These are phyloP conservation scores for Clarireedia monteithiana DNA, from an alignment of 2,329 filamentous ascomycete species.

Conservation along the genomic window DNA sequence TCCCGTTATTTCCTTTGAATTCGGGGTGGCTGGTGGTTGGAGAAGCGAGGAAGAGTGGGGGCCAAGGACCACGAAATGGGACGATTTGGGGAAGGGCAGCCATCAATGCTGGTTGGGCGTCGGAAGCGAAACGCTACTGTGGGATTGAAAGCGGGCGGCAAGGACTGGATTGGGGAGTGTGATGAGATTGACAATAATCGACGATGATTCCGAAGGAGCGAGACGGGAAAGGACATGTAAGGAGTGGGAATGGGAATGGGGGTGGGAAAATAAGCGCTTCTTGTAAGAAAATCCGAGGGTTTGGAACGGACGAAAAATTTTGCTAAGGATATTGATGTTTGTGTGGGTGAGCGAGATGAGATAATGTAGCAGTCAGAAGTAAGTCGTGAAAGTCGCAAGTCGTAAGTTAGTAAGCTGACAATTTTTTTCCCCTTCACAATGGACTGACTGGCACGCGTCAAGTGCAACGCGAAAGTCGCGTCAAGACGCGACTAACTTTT, in stretches of 20 bases:
- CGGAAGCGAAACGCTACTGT: conserved; percentile 2
- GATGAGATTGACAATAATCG: background rate
- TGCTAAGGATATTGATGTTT: background rate
- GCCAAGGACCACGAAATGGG: too few relatives aligned
- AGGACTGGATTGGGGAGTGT: background rate
- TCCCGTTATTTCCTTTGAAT: too few relatives aligned
- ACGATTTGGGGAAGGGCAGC: too few relatives aligned
- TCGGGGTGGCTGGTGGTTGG: too few relatives aligned
- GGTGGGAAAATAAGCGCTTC: too few relatives aligned
- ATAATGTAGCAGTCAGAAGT: too few relatives aligned
- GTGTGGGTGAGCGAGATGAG: background rate
- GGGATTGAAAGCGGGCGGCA: conserved; percentile 3
- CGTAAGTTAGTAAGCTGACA: background rate
- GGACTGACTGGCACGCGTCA: background rate
- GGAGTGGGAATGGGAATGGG: too few relatives aligned
- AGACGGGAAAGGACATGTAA: too few relatives aligned
- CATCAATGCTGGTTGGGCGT: too few relatives aligned
- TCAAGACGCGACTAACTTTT: background rate
- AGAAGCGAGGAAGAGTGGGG: too few relatives aligned
- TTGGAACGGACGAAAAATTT: background rate
- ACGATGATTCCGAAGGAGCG: too few relatives aligned
- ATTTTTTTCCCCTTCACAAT: background rate
- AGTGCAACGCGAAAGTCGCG: background rate
- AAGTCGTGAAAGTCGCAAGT: background rate
- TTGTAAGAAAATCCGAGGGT: too few relatives aligned